These are phyloP conservation scores for Boletus subparvulus DNA, from an alignment of 768 basidiomycete species.

Conservation along the genomic window DNA sequence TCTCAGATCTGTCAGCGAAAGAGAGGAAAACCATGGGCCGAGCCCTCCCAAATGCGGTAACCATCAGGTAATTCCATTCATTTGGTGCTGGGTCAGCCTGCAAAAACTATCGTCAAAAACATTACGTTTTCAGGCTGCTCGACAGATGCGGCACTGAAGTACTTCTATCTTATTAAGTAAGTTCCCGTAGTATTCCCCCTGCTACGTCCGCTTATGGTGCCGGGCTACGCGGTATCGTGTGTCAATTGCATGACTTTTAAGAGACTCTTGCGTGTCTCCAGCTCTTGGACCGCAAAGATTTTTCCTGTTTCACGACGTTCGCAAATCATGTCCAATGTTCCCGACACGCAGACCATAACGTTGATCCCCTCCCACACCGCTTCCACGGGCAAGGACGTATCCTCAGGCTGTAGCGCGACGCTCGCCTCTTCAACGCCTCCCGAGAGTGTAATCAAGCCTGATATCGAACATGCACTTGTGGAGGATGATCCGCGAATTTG, in stretches of 20 bases:
- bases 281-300: background rate
- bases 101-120: no score
- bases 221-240: background rate
- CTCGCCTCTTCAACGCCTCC: background rate
- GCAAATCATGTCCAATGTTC: constrained; percentile 7
- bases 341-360: background rate
- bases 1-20: no score
- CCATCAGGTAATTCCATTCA: no score
- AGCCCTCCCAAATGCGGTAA: no score
- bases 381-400: background rate
- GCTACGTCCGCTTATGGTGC: background rate
- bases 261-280: background rate
- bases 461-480: constrained; percentile 46
- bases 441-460: constrained; percentile 13
- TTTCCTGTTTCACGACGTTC: background rate
- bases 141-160: no score
- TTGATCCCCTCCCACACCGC: background rate
- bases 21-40: no score
- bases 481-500: constrained; percentile 63
- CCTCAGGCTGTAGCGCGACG: background rate
- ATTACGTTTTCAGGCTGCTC: no score
- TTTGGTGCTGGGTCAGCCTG: no score
- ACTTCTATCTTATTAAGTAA: background rate
- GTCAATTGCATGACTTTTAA: constrained; percentile 1
- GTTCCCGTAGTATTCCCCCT: background rate